Percentiles rank a stretch among this genome's conserved stretches.
Evolutionary conservation across 495 filamentous ascomycete genomes (phyloP).

Genomic region (Poronia punctata): DNA sequence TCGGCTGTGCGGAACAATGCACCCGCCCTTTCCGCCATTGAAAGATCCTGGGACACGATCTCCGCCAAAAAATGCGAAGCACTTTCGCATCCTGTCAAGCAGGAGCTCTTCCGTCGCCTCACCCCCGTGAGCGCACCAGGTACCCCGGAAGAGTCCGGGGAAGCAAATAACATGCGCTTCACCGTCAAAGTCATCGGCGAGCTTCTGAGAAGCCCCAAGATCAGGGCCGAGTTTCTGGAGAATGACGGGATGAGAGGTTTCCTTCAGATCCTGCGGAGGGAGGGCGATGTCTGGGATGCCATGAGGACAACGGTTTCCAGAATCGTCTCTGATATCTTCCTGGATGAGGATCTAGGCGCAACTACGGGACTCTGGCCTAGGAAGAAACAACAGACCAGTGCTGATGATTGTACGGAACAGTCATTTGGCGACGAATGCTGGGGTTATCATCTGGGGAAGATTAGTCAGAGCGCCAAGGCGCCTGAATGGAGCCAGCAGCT

Average conservation of each 20-base stretch:
- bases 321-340: slow-evolving; percentile 52
- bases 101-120: slow-evolving; percentile 25
- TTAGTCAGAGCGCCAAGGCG: slow-evolving; percentile 10
- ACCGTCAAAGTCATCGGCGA: slow-evolving; percentile 29
- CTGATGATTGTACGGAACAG: slow-evolving; percentile 15
- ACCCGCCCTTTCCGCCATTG: slow-evolving; percentile 45
- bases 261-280: slow-evolving; percentile 36
- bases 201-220: slow-evolving; percentile 34
- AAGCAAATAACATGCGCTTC: slow-evolving; percentile 14
- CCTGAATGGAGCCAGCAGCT: slow-evolving; percentile 19
- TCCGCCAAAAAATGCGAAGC: slow-evolving; percentile 22
- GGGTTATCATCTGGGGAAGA: slow-evolving; percentile 29
- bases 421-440: slow-evolving; percentile 30
- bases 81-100: slow-evolving; percentile 10
- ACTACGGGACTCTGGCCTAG: slow-evolving; percentile 41
- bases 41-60: slow-evolving; percentile 32
- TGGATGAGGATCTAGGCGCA: slow-evolving; percentile 53
- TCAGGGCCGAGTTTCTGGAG: slow-evolving; percentile 46
- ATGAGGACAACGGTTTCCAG: slow-evolving; percentile 38
- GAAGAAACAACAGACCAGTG: slow-evolving; percentile 14
- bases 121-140: slow-evolving; percentile 19
- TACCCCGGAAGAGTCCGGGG: slow-evolving; percentile 14
- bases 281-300: slow-evolving; percentile 30
- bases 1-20: slow-evolving; percentile 57
- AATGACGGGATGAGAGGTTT: slow-evolving; percentile 38